Conservation (phyloP, 2,329 filamentous ascomycete species). For the Fusarium sp. region DNA sequence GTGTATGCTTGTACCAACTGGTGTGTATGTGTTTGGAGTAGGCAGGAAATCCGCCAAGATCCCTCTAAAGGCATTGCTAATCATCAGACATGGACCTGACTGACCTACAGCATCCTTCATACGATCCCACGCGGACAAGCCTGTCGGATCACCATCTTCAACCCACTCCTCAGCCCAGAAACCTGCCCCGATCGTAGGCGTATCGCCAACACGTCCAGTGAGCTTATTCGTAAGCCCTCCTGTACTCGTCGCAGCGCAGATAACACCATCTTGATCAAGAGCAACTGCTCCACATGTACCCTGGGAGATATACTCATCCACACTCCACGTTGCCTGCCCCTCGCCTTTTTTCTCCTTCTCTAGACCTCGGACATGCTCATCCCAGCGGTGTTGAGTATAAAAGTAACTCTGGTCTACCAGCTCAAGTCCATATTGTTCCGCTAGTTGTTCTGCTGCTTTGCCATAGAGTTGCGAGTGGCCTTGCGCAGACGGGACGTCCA, state of each 20-base stretch:
- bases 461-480: conserved; percentile 79
- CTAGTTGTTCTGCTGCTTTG: conserved; percentile 74
- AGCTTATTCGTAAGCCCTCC: conserved; percentile 92
- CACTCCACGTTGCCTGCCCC: conserved; percentile 65
- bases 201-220: conserved; percentile 86
- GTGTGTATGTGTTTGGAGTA: conserved; percentile 56
- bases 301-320: conserved; percentile 77
- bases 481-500: conserved; percentile 67
- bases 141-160: conserved; percentile 56
- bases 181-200: conserved; percentile 82
- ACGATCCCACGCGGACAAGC: conserved; percentile 20
- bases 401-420: conserved; percentile 78
- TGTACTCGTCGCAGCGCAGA: conserved; percentile 75
- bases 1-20: conserved; percentile 31
- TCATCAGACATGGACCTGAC: conserved; percentile 23
- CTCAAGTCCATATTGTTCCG: conserved; percentile 74
- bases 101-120: conserved; percentile 20
- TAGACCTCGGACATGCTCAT: conserved; percentile 75
- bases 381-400: conserved; percentile 81
- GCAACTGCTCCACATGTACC: conserved; percentile 88
- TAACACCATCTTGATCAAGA: conserved; percentile 77
- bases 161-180: conserved; percentile 92
- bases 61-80: conserved; percentile 56
- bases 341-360: conserved; percentile 59
- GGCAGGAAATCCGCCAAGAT: conserved; percentile 71